Base-by-base conservation (phyloP, 2,329 filamentous ascomycete genomes). In the Fusarium sp. region DNA sequence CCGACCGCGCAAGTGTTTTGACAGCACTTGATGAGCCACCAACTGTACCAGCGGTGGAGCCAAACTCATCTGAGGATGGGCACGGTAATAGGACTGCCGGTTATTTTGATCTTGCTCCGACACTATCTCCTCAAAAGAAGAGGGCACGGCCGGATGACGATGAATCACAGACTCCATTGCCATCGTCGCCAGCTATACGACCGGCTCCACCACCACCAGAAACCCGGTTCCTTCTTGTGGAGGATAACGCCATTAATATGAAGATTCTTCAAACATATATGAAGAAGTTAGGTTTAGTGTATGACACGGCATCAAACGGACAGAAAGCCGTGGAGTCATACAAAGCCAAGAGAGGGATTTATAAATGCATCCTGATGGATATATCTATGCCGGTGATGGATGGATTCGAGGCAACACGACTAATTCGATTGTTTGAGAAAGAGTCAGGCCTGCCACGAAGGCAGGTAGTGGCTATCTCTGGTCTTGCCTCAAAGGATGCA, bases 321-420 rank as follows among this genome's bases (percentile, higher is more conserved):
- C 65, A 77, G 12, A 73, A 80, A 48, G 80, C 80, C 0, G 41
- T 81, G 8, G 73, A 80, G n/a, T 69, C 69, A 3, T 82, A 76
- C 54, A 67, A 54, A 25, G 46, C 67, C 3, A 57, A 67, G 7
- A 66, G 71, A 0, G 67, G 68, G 1, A 46, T 70, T 4, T 81
- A 75, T 41, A 67, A 60, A 22, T 80, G 76, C 53, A 73, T 83
- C 3, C 67, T 83, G 10, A 83, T 82, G 73, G 87, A 89, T 63
- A 83, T 88, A 7, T 87, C 83, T 57, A 89, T 89, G 87, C 87
- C 87, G 1, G 77, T 88, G 10, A 84, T 89, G 73, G 83, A 89
- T 65, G 85, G 85, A 0, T 81, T 87, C 6, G 83, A 84, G n/a
- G 82, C 84, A 0, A 87, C 85, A 3, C 78, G 82, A 3, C 77